A percentile compares a stretch with the other conserved stretches of the same genome.
Evolutionary conservation across 139 green algal species (phyloP).

Genomic region (Coelastrella sp.): DNA sequence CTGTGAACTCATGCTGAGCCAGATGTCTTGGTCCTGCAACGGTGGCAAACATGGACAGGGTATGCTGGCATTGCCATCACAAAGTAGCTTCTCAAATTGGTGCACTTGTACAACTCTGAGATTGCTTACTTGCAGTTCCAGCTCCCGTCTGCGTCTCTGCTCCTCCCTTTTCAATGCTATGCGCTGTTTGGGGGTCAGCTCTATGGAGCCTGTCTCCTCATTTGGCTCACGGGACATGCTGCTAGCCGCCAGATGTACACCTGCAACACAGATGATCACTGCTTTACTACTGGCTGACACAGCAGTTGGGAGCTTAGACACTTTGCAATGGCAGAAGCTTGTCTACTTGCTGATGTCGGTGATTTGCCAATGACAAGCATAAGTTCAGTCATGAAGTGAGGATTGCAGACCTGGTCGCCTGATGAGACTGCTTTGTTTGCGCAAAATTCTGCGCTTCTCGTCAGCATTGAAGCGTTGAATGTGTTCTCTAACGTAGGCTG

Average conservation of each 20-base stretch:
- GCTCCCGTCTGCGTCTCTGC: conserved; percentile 20
- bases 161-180: conserved; percentile 20
- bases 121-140: conserved; percentile 31
- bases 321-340: too few species aligned
- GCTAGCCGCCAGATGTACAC: not conserved
- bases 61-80: not conserved
- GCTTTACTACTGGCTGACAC: too few species aligned
- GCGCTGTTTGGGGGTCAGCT: conserved; percentile 40
- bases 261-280: too few species aligned
- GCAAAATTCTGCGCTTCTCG: conserved; percentile 34
- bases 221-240: not conserved
- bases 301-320: too few species aligned
- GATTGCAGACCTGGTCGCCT: not conserved
- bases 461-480: conserved; percentile 61
- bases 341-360: too few species aligned
- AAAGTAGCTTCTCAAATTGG: not conserved
- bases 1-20: too few species aligned
- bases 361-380: not conserved
- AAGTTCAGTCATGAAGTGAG: not conserved
- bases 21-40: too few species aligned
- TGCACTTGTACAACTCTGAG: not conserved
- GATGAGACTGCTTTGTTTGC: conserved; percentile 21
- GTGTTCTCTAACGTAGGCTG: conserved; percentile 63
- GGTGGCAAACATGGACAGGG: too few species aligned
- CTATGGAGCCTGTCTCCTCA: not conserved